These are phyloP conservation scores for Bryopsis sp. DNA, from an alignment of 139 green algal genomes.

Conservation along the genomic window DNA sequence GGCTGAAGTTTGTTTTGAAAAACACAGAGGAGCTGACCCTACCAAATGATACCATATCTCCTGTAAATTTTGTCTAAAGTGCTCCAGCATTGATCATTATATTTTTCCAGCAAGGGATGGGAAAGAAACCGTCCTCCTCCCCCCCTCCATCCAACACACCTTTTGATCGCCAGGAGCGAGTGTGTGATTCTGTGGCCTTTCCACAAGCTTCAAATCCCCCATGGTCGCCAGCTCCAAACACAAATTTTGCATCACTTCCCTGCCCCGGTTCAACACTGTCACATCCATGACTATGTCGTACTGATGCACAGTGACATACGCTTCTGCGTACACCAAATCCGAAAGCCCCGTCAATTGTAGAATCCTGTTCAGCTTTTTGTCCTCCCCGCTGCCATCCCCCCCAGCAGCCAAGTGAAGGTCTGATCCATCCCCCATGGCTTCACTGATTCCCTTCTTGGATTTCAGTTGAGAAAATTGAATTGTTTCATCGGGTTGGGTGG, in stretches of 20 bases:
- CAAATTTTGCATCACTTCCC: slow-evolving; percentile 72
- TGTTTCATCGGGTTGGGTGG: slow-evolving; percentile 45
- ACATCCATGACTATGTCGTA: slow-evolving; percentile 99
- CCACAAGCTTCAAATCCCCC: slow-evolving; percentile 97
- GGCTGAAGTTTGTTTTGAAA: too few species aligned
- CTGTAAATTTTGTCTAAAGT: too few species aligned
- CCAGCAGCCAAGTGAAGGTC: slow-evolving; percentile 79
- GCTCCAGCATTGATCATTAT: too few species aligned
- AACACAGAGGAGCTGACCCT: too few species aligned
- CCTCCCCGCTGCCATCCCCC: slow-evolving; percentile 32
- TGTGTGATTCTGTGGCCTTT: slow-evolving; percentile 88
- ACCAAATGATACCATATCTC: too few species aligned
- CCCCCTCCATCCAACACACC: too few species aligned
- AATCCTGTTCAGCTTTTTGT: slow-evolving; percentile 72
- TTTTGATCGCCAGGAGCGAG: slow-evolving; percentile 58
- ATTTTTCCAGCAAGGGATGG: too few species aligned
- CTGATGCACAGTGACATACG: slow-evolving; percentile 89
- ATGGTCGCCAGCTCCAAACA: slow-evolving; percentile 96
- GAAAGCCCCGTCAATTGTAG: slow-evolving; percentile 95
- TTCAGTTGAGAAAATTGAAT: slow-evolving; percentile 63
- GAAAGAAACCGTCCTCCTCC: too few species aligned
- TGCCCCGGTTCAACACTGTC: slow-evolving; percentile 80
- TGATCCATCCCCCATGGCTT: slow-evolving; percentile 25
- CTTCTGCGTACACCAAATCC: slow-evolving; percentile 96
- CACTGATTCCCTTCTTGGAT: slow-evolving; percentile 54